A percentile compares a stretch with the other conserved stretches of the same genome.
Conservation (phyloP, 208 protist genomes). For the Angomonas deanei region DNA sequence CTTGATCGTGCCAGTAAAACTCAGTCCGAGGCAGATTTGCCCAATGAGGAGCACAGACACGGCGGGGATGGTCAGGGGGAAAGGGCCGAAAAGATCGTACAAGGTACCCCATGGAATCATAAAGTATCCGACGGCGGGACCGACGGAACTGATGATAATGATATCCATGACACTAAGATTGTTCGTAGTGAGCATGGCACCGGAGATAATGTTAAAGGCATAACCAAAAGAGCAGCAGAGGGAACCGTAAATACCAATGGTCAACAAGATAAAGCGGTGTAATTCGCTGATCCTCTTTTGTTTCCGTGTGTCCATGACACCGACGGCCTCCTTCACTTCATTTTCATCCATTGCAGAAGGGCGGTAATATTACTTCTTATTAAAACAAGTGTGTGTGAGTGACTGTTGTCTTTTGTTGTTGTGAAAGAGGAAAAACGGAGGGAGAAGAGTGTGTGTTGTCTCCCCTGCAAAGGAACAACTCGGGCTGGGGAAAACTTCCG, state of each 20-base stretch:
- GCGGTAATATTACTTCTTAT: too few species aligned
- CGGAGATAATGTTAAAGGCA: slow-evolving; percentile 32
- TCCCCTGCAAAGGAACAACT: too few species aligned
- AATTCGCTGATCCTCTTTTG: slow-evolving; percentile 16
- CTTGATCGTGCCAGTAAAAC: slow-evolving; percentile 22
- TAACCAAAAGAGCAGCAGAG: slow-evolving; percentile 25
- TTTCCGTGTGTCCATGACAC: neutral
- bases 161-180: slow-evolving; percentile 34
- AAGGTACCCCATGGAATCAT: slow-evolving; percentile 25
- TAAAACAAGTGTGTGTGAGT: too few species aligned
- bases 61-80: slow-evolving; percentile 21
- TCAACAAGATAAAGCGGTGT: slow-evolving; percentile 19
- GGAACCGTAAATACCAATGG: slow-evolving; percentile 23
- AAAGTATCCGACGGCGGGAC: slow-evolving; percentile 11
- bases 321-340: neutral
- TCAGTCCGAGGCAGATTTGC: slow-evolving; percentile 19
- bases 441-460: too few species aligned
- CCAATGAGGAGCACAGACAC: slow-evolving; percentile 17
- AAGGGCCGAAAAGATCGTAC: slow-evolving; percentile 35
- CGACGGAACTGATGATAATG: slow-evolving; percentile 29
- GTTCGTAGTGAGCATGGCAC: slow-evolving; percentile 17
- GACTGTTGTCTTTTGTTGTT: too few species aligned
- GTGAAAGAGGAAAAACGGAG: too few species aligned
- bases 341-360: neutral
- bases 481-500: neutral